Percentiles rank a stretch among this genome's conserved stretches.
These are phyloP conservation scores for Groenewaldozyma auringiensis DNA, from an alignment of 1,139 yeast species.

Conservation along the genomic window DNA sequence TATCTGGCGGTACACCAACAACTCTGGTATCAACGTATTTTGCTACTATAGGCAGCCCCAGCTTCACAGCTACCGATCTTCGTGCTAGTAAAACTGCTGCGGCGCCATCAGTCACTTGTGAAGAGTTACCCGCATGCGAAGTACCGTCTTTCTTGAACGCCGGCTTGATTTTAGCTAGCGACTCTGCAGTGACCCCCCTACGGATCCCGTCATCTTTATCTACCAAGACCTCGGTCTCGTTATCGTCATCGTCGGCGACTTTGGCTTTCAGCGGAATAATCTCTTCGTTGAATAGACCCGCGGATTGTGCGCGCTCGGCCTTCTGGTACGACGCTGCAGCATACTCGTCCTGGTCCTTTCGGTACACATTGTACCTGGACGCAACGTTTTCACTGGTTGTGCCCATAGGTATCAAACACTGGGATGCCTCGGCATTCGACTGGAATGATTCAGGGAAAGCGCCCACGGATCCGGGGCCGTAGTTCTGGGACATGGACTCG, in stretches of 20 bases:
- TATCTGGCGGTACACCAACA: constrained; percentile 92
- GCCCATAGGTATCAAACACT: constrained; percentile 86
- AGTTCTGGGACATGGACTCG: constrained; percentile 83
- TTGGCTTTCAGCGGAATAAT: constrained; percentile 61
- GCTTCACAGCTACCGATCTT: constrained; percentile 75
- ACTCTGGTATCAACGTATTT: constrained; percentile 69
- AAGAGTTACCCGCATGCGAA: constrained; percentile 93
- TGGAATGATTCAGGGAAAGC: constrained; percentile 49
- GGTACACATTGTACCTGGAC: constrained; percentile 33
- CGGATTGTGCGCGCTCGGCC: constrained; percentile 65
- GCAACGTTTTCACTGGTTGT: constrained; percentile 78
- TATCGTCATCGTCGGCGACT: constrained; percentile 34
- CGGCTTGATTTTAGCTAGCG: constrained; percentile 67
- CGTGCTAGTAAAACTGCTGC: constrained; percentile 82
- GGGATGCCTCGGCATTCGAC: constrained; percentile 42
- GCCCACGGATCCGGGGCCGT: constrained; percentile 66
- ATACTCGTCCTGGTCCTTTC: constrained; percentile 38
- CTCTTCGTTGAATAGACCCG: constrained; percentile 77
- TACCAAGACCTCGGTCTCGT: constrained; percentile 41
- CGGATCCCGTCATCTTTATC: constrained; percentile 89
- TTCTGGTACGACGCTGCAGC: constrained; percentile 43
- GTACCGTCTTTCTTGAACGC: constrained; percentile 81
- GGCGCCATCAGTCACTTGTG: constrained; percentile 94
- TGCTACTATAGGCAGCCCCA: constrained; percentile 60
- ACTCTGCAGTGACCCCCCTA: constrained; percentile 70